phyloP scores from a whole-genome alignment of 2,329 filamentous ascomycete genomes.

The Helicocarpus griseus region DNA sequence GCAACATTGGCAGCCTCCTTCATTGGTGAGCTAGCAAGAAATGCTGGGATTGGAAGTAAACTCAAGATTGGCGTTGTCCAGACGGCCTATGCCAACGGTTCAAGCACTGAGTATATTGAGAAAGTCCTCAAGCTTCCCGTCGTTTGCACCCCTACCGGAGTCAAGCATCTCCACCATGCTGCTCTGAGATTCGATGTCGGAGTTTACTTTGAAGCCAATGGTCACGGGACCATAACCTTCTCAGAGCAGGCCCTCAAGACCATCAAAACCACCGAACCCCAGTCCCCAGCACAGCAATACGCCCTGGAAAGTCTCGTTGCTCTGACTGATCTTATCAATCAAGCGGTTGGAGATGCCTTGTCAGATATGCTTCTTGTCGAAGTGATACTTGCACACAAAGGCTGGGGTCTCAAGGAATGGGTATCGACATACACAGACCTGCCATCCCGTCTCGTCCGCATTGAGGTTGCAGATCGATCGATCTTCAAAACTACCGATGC shows the following conservation, averaged over 20 bases:
- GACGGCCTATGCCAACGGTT: conserved; percentile 95
- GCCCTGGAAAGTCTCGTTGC: conserved; percentile 77
- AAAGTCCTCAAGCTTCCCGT: conserved; percentile 82
- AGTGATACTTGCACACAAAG: conserved; percentile 90
- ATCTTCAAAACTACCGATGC: conserved; percentile 88
- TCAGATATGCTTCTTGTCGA: conserved; percentile 95
- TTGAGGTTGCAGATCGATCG: conserved; percentile 79
- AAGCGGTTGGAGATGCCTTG: conserved; percentile 91
- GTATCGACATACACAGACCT: conserved; percentile 85
- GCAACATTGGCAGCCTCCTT: conserved; percentile 89
- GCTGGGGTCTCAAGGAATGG: conserved; percentile 86
- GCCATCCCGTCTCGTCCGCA: conserved; percentile 87
- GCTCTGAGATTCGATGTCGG: conserved; percentile 90
- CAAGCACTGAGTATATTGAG: conserved; percentile 84
- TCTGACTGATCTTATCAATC: conserved; percentile 87
- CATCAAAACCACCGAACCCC: conserved; percentile 70
- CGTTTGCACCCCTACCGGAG: conserved; percentile 86
- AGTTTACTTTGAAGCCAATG: conserved; percentile 98
- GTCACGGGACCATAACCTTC: conserved; percentile 94
- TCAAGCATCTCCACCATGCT: conserved; percentile 97
- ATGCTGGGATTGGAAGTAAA: conserved; percentile 66
- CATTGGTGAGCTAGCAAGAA: conserved; percentile 76
- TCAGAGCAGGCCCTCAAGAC: conserved; percentile 69
- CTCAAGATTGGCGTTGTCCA: conserved; percentile 91
- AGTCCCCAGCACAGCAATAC: conserved; percentile 84